Evolutionary conservation across 441 rosid species (phyloP).

Genomic region (Rhodomyrtus psidioides): DNA sequence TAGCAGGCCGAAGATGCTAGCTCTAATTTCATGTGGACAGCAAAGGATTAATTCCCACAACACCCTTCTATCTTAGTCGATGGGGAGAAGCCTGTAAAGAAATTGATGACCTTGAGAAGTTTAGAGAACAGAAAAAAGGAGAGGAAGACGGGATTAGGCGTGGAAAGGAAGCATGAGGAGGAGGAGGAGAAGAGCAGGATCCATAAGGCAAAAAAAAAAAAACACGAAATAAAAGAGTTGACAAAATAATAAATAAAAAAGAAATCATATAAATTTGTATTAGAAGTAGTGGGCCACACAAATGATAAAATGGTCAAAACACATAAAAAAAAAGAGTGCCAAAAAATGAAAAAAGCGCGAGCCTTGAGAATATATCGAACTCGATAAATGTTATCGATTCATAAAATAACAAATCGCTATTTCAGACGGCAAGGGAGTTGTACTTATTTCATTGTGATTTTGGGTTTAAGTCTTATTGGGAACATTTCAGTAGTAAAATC

Average conservation of each 20-base stretch:
- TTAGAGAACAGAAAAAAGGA: slow-evolving; percentile 70
- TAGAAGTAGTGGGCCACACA: no score
- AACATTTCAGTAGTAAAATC: background rate
- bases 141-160: no score
- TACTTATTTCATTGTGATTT: background rate
- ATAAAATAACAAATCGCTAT: background rate
- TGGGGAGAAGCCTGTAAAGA: background rate
- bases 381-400: background rate
- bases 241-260: no score
- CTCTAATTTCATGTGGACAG: background rate
- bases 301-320: no score
- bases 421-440: background rate
- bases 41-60: background rate
- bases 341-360: no score
- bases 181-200: no score
- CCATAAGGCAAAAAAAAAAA: no score
- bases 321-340: no score
- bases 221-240: no score
- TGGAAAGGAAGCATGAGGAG: no score
- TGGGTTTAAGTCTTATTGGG: background rate
- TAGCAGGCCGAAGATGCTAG: no score
- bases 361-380: background rate
- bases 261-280: no score
- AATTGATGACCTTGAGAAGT: slow-evolving; percentile 59
- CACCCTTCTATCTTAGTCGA: background rate